These are phyloP conservation scores for Phycomyces blakesleeanus DNA, from an alignment of 192 early-diverging fungal species.

Conservation along the genomic window DNA sequence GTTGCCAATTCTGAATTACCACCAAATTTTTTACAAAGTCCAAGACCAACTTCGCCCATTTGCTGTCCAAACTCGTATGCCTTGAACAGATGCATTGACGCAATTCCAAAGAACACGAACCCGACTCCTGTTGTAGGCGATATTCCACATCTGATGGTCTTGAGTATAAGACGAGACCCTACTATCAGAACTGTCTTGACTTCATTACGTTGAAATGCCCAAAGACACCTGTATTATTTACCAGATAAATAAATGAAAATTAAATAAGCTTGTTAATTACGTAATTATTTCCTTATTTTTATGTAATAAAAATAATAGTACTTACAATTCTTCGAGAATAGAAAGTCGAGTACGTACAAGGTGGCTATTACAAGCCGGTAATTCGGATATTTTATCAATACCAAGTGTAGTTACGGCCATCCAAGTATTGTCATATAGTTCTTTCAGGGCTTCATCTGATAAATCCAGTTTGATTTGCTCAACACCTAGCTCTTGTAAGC, in stretches of 20 bases:
- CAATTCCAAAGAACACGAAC: conserved; percentile 34
- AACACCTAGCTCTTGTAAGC: conserved; percentile 27
- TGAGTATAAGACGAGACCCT: conserved; percentile 6
- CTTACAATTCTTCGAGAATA: conserved; percentile 30
- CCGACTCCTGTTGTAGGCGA: conserved; percentile 27
- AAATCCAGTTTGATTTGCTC: conserved; percentile 10
- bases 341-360: conserved; percentile 20
- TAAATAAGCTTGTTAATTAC: too few species aligned
- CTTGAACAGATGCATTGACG: conserved; percentile 18
- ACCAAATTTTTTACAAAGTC: conserved; percentile 23
- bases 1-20: conserved; percentile 24
- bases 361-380: conserved; percentile 15
- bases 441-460: conserved; percentile 4
- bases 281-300: conserved; percentile 12
- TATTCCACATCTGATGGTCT: conserved; percentile 19
- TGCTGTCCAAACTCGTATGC: conserved; percentile 27
- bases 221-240: conserved; percentile 29
- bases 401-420: conserved; percentile 17
- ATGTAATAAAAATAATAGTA: neutral
- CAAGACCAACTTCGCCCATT: conserved; percentile 24
- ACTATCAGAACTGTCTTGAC: conserved; percentile 18
- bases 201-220: conserved; percentile 23
- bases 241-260: too few species aligned
- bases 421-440: conserved; percentile 11
- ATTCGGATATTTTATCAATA: conserved; percentile 16